These are phyloP conservation scores for Curvularia verruculosa DNA, from an alignment of 2,329 filamentous ascomycete genomes.

Conservation along the genomic window DNA sequence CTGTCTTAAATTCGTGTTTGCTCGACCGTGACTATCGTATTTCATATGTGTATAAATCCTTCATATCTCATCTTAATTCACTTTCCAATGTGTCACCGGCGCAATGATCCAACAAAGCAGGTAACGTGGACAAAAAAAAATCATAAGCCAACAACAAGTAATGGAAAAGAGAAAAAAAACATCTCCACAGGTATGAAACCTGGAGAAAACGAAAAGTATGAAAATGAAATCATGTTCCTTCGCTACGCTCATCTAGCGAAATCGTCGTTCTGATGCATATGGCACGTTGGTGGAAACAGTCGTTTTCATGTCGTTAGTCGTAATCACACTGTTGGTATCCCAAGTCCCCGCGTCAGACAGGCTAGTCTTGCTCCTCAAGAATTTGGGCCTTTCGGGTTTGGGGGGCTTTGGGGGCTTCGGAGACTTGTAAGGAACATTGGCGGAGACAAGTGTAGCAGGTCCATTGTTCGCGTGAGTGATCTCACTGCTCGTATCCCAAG, in stretches of 20 bases:
- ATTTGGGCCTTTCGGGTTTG: conserved; percentile 5
- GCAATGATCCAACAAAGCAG: conserved; percentile 1
- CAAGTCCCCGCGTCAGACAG: conserved; percentile 13
- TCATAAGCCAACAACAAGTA: background rate
- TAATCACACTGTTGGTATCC: conserved; percentile 17
- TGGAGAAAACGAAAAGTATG: background rate
- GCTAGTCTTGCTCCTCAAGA: conserved; percentile 11
- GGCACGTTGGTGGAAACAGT: conserved; percentile 12
- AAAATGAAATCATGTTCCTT: conserved; percentile 2
- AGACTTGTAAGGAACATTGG: conserved; percentile 8
- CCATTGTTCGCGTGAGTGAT: conserved; percentile 16
- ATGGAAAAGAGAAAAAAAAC: background rate
- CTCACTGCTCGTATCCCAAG: conserved; percentile 18
- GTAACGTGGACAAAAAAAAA: conserved; percentile 2
- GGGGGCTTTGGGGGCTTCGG: conserved; percentile 1
- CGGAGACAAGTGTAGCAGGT: conserved; percentile 9
- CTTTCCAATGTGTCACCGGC: conserved; percentile 2
- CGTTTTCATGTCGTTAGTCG: conserved; percentile 16
- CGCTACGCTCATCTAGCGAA: conserved; percentile 5
- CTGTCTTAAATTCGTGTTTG: conserved; percentile 4
- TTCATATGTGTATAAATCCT: conserved; percentile 11
- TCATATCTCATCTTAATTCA: conserved; percentile 13
- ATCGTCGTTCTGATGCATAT: conserved; percentile 7
- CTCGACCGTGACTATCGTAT: conserved; percentile 7
- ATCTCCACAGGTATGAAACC: background rate